Conservation (phyloP, 176 grass and related monocot species). For the Typha latifolia region DNA sequence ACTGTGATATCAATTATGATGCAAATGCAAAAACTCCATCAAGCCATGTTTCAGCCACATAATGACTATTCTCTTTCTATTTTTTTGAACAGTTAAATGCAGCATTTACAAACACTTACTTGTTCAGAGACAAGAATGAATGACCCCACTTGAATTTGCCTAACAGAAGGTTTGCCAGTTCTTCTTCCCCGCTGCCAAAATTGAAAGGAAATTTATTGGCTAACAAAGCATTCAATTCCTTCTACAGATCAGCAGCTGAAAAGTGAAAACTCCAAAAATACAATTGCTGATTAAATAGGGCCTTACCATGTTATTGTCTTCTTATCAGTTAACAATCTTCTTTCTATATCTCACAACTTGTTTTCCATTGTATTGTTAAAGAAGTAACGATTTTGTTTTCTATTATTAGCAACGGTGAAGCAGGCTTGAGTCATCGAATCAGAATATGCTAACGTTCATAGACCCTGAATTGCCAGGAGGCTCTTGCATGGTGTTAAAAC, state of each 20-base stretch:
- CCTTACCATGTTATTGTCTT: too few species aligned
- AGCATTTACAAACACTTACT: slow-evolving; percentile 31
- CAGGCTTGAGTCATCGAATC: too few species aligned
- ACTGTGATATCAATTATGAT: too few species aligned
- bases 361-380: too few species aligned
- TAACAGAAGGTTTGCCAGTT: slow-evolving; percentile 56
- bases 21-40: neutral
- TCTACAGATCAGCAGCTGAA: neutral
- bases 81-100: neutral
- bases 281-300: too few species aligned
- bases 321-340: too few species aligned
- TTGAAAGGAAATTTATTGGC: neutral
- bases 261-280: neutral
- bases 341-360: too few species aligned
- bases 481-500: too few species aligned
- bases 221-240: neutral
- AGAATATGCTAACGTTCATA: too few species aligned
- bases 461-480: too few species aligned
- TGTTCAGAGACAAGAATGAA: slow-evolving; percentile 90
- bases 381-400: too few species aligned
- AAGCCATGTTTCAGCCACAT: neutral
- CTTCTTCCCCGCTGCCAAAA: slow-evolving; percentile 68
- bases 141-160: slow-evolving; percentile 98
- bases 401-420: too few species aligned
- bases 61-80: neutral